A percentile compares a stretch with the other conserved stretches of the same genome.
phyloP scores from a whole-genome alignment of 345 rosid species.

The Salix exigua region DNA sequence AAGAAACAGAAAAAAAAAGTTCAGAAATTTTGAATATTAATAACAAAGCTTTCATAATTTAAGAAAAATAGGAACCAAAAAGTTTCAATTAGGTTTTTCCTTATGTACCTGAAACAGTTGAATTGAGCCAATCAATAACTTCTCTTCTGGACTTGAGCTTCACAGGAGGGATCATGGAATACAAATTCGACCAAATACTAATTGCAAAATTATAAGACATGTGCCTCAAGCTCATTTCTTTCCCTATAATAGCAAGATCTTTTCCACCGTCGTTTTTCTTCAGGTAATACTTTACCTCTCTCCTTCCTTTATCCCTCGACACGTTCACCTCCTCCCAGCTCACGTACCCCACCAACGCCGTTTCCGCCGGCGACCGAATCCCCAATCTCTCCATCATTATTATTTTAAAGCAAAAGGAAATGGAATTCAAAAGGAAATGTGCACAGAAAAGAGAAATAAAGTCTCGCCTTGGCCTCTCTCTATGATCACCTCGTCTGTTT shows the following conservation, averaged over 20 bases:
- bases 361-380: slow-evolving; percentile 26
- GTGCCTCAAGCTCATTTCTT: slow-evolving; percentile 47
- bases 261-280: slow-evolving; percentile 50
- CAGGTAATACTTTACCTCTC: slow-evolving; percentile 58
- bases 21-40: neutral
- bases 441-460: neutral
- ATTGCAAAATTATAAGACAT: slow-evolving; percentile 48
- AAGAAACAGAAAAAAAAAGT: neutral
- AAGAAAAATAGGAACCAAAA: neutral
- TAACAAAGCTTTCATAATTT: neutral
- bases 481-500: neutral
- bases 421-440: too few species aligned
- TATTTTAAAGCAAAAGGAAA: neutral
- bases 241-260: slow-evolving; percentile 75
- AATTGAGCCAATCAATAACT: slow-evolving; percentile 61
- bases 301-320: slow-evolving; percentile 47
- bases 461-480: neutral
- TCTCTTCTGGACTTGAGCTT: slow-evolving; percentile 55
- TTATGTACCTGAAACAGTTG: slow-evolving; percentile 58
- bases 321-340: slow-evolving; percentile 69
- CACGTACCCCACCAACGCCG: slow-evolving; percentile 33
- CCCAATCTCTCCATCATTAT: slow-evolving; percentile 13
- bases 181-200: slow-evolving; percentile 30
- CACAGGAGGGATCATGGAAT: slow-evolving; percentile 10
- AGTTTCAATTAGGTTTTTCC: neutral